A percentile compares a stretch with the other conserved stretches of the same genome.
Conservation (phyloP, 2,329 filamentous ascomycete species). For the Calonectria pauciramosa region DNA sequence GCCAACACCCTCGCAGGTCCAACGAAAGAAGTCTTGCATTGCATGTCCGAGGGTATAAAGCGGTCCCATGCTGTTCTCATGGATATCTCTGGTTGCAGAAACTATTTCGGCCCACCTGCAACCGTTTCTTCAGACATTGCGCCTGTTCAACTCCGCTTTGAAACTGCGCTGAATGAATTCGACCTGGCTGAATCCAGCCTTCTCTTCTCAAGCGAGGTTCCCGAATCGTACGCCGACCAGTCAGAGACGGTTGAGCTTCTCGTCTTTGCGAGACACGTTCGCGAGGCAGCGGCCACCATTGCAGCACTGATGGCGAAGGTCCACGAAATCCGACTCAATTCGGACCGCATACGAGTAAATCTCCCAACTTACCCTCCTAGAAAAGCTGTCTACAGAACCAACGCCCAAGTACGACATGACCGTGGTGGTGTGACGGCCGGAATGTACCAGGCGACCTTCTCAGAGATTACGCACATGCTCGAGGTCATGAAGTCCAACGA, state of each 20-base stretch:
- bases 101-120: constrained; percentile 59
- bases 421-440: constrained; percentile 70
- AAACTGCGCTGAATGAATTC: constrained; percentile 60
- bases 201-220: constrained; percentile 59
- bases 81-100: constrained; percentile 65
- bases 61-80: constrained; percentile 67
- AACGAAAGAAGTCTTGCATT: constrained; percentile 60
- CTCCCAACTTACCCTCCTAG: constrained; percentile 67
- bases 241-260: constrained; percentile 67
- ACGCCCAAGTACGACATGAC: constrained; percentile 71
- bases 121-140: constrained; percentile 59
- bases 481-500: constrained; percentile 57
- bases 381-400: constrained; percentile 67
- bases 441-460: constrained; percentile 61
- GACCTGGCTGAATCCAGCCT: constrained; percentile 62
- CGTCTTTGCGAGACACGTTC: constrained; percentile 67
- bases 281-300: constrained; percentile 64
- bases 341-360: constrained; percentile 58
- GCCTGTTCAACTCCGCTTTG: constrained; percentile 55
- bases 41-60: constrained; percentile 60
- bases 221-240: constrained; percentile 60
- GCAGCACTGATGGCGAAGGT: constrained; percentile 63
- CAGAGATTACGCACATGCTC: constrained; percentile 58
- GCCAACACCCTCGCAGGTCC: constrained; percentile 57
- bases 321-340: constrained; percentile 59